phyloP scores from a whole-genome alignment of 768 basidiomycete species.

The Kwoniella europaea region DNA sequence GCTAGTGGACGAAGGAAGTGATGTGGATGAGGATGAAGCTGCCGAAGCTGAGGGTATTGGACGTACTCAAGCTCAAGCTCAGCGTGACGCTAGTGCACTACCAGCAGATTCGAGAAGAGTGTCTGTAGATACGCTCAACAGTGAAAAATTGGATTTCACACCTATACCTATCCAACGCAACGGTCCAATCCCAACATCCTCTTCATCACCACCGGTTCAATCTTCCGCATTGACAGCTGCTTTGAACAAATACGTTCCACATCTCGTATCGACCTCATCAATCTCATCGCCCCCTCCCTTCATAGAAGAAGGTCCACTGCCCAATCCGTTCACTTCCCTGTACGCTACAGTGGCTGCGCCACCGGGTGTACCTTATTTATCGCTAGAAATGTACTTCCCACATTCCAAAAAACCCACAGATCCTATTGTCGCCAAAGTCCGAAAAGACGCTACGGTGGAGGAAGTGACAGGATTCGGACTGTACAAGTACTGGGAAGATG shows the following conservation, averaged over 20 bases:
- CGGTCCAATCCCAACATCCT: neutral
- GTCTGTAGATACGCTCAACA: constrained; percentile 13
- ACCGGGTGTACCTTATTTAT: constrained; percentile 66
- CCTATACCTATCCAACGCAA: constrained; percentile 25
- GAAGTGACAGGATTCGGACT: constrained; percentile 93
- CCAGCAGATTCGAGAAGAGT: constrained; percentile 17
- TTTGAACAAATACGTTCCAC: constrained; percentile 67
- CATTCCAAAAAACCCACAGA: constrained; percentile 67
- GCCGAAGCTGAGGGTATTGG: constrained; percentile 22
- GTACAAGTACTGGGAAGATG: constrained; percentile 92
- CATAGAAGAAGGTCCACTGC: constrained; percentile 24
- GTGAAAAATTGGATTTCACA: constrained; percentile 28
- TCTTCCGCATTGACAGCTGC: constrained; percentile 73
- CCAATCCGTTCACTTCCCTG: constrained; percentile 85
- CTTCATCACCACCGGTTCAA: constrained; percentile 14
- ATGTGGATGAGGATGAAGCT: constrained; percentile 49
- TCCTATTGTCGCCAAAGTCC: constrained; percentile 73
- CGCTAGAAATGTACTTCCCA: constrained; percentile 83
- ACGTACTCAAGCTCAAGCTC: constrained; percentile 10
- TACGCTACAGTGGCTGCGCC: constrained; percentile 86
- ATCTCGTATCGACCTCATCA: constrained; percentile 31
- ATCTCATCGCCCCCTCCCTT: constrained; percentile 58
- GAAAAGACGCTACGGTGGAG: constrained; percentile 88
- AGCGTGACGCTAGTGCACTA: constrained; percentile 4
- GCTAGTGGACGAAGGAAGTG: constrained; percentile 51